Conservation (phyloP, 2,329 filamentous ascomycete genomes). For the Fusarium nisikadoi region DNA sequence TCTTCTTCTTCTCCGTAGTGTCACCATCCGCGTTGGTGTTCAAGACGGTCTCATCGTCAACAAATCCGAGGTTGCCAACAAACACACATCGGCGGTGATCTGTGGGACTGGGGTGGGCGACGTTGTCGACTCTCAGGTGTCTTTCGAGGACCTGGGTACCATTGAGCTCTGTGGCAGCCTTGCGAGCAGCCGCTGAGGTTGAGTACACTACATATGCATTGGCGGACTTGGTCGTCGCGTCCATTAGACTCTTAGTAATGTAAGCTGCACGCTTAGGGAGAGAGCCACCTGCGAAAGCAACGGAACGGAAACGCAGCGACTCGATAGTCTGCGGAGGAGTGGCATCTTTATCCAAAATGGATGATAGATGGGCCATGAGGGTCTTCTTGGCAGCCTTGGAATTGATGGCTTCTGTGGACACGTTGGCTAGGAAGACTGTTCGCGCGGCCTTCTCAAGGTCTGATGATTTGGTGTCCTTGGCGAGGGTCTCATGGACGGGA, state of each 20-base stretch:
- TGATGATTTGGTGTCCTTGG: slow-evolving; percentile 61
- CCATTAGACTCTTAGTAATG: slow-evolving; percentile 90
- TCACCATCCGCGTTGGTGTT: slow-evolving; percentile 73
- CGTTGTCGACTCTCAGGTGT: slow-evolving; percentile 89
- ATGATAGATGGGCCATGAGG: slow-evolving; percentile 80
- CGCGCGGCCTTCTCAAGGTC: slow-evolving; percentile 87
- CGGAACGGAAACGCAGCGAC: slow-evolving; percentile 93
- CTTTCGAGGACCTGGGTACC: slow-evolving; percentile 85
- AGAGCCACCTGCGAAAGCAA: slow-evolving; percentile 79
- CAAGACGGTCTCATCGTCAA: slow-evolving; percentile 86
- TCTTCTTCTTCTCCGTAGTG: slow-evolving; percentile 77
- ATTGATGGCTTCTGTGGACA: slow-evolving; percentile 83
- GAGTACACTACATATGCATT: slow-evolving; percentile 96
- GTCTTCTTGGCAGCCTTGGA: slow-evolving; percentile 84
- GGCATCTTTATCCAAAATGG: slow-evolving; percentile 70
- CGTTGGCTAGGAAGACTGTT: slow-evolving; percentile 93
- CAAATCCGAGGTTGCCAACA: slow-evolving; percentile 94
- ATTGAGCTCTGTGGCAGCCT: slow-evolving; percentile 82
- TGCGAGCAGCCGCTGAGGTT: slow-evolving; percentile 77
- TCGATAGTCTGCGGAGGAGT: slow-evolving; percentile 77
- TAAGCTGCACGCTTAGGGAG: slow-evolving; percentile 95
- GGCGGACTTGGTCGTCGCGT: slow-evolving; percentile 88
- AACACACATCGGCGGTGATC: slow-evolving; percentile 94
- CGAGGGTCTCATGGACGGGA: slow-evolving; percentile 68
- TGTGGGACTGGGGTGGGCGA: slow-evolving; percentile 84